phyloP scores from a whole-genome alignment of 2,329 filamentous ascomycete genomes.

The Hypoxylon sp. region DNA sequence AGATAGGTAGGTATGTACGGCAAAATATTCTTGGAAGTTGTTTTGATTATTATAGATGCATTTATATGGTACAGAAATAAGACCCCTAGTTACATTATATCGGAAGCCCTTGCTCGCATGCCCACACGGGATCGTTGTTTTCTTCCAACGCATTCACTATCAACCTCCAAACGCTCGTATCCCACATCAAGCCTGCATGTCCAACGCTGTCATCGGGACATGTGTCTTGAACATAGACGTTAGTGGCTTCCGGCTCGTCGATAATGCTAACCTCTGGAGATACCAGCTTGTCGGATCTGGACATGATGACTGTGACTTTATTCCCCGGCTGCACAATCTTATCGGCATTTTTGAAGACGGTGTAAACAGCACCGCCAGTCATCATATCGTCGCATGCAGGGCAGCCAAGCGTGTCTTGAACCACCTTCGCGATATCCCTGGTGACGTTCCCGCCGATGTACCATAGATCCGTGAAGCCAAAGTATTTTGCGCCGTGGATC shows the following conservation, averaged over 20 bases:
- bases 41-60: too few relatives aligned
- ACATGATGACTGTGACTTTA: constrained; percentile 43
- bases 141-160: constrained; percentile 44
- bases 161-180: constrained; percentile 42
- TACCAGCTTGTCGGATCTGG: constrained; percentile 38
- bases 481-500: constrained; percentile 43
- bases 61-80: too few relatives aligned
- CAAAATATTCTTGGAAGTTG: too few relatives aligned
- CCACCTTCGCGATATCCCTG: constrained; percentile 30
- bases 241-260: constrained; percentile 38
- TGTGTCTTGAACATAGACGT: constrained; percentile 40
- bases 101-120: constrained; percentile 38
- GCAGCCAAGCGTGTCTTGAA: constrained; percentile 37
- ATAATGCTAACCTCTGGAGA: constrained; percentile 36
- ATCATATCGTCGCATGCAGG: constrained; percentile 43
- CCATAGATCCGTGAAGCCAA: constrained; percentile 42
- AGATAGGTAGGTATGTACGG: too few relatives aligned
- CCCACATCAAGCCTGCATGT: constrained; percentile 40
- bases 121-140: constrained; percentile 37
- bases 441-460: constrained; percentile 41
- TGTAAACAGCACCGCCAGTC: constrained; percentile 37
- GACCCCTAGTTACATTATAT: too few relatives aligned
- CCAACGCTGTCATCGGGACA: constrained; percentile 43
- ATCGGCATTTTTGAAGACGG: constrained; percentile 27
- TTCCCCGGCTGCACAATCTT: constrained; percentile 41